Conservation (phyloP, 805 yeast species). For the Debaryomyces castellii region DNA sequence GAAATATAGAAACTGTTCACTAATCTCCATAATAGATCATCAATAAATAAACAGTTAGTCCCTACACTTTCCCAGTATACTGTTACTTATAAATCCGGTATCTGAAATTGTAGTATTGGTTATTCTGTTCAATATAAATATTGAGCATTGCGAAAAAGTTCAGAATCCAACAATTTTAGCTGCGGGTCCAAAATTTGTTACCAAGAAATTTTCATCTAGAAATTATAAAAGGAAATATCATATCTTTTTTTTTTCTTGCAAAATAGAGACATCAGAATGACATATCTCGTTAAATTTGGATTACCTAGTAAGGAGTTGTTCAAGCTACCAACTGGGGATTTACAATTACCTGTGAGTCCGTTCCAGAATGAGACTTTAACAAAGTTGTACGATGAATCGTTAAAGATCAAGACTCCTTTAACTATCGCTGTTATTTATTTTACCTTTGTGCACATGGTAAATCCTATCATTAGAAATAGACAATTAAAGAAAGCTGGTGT, state of each 20-base stretch:
- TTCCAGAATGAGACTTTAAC: conserved; percentile 30
- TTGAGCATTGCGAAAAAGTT: neutral
- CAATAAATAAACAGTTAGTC: too few species aligned
- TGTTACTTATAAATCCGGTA: neutral
- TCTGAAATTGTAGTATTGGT: neutral
- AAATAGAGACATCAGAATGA: conserved; percentile 3
- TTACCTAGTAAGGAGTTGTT: conserved; percentile 33
- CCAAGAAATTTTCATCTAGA: neutral
- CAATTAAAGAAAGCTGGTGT: conserved; percentile 36
- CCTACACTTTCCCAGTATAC: too few species aligned
- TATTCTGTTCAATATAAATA: neutral
- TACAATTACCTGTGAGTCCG: conserved; percentile 35
- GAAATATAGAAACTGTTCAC: too few species aligned
- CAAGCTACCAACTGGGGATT: conserved; percentile 26
- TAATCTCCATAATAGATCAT: too few species aligned
- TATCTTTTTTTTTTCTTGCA: neutral
- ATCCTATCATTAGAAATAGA: conserved; percentile 46
- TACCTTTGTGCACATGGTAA: conserved; percentile 52
- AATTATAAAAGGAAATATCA: neutral
- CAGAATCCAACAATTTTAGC: conserved; percentile 1
- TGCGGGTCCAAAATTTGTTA: neutral
- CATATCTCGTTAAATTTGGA: conserved; percentile 28
- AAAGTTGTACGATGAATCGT: conserved; percentile 36
- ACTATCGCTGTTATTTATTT: conserved; percentile 60
- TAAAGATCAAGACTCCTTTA: conserved; percentile 55